Conservation (phyloP, 805 yeast species). For the Candida hungchunana region DNA sequence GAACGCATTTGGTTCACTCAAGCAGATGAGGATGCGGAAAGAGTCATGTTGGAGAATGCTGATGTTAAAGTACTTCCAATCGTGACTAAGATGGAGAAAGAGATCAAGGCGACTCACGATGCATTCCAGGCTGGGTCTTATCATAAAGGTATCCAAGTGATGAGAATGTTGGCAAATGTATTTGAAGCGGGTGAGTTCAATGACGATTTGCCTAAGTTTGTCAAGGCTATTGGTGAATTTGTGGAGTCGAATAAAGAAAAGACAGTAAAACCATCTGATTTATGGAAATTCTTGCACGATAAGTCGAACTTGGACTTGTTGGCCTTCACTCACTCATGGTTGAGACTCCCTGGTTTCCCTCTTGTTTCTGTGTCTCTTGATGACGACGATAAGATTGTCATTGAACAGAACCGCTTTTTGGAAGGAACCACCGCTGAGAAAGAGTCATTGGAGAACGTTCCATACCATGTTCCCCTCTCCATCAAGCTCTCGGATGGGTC, state of each 20-base stretch:
- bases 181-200: conserved; percentile 32
- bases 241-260: conserved; percentile 32
- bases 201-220: conserved; percentile 31
- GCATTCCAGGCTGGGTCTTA: conserved; percentile 50
- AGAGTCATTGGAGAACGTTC: conserved; percentile 47
- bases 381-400: conserved; percentile 27
- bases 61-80: conserved; percentile 30
- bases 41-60: conserved; percentile 35
- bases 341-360: conserved; percentile 57
- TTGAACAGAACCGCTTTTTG: conserved; percentile 38
- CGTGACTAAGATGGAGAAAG: conserved; percentile 27
- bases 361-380: conserved; percentile 35
- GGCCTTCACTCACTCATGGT: conserved; percentile 56
- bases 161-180: conserved; percentile 48
- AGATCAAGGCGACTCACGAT: conserved; percentile 37
- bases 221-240: conserved; percentile 35
- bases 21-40: conserved; percentile 29
- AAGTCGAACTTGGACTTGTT: conserved; percentile 39
- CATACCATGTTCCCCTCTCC: conserved; percentile 59
- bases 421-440: conserved; percentile 23
- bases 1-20: conserved; percentile 32
- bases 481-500: conserved; percentile 35
- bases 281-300: conserved; percentile 45
- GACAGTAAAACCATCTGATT: conserved; percentile 43
- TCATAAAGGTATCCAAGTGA: conserved; percentile 54